phyloP scores from a whole-genome alignment of 306 rosid species.

The Cicer arietinum region DNA sequence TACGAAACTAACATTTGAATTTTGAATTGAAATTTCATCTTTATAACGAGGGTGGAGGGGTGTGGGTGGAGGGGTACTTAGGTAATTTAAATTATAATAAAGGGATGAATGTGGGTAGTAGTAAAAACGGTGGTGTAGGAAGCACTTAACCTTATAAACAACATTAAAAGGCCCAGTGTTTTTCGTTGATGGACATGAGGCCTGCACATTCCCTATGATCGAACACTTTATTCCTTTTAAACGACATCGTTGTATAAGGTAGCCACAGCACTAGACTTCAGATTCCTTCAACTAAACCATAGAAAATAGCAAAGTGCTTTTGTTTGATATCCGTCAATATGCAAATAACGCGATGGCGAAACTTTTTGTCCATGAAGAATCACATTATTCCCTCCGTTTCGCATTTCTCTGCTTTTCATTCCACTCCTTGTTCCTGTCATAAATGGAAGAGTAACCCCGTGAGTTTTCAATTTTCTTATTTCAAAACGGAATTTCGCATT shows the following conservation, averaged over 20 bases:
- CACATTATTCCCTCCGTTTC: slow-evolving; percentile 47
- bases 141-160: too few relatives aligned
- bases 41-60: too few relatives aligned
- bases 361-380: slow-evolving; percentile 49
- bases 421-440: slow-evolving; percentile 59
- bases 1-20: too few relatives aligned
- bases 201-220: too few relatives aligned
- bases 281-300: slow-evolving; percentile 4
- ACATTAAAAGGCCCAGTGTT: too few relatives aligned
- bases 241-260: slow-evolving; percentile 28
- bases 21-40: too few relatives aligned
- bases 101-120: too few relatives aligned
- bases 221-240: neutral
- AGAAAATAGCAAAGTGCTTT: neutral
- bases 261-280: neutral
- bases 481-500: neutral
- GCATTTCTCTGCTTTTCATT: slow-evolving; percentile 64
- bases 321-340: slow-evolving; percentile 41
- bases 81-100: too few relatives aligned
- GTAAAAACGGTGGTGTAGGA: too few relatives aligned
- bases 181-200: too few relatives aligned
- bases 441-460: slow-evolving; percentile 61
- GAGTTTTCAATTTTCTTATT: slow-evolving; percentile 34
- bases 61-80: too few relatives aligned
- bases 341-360: slow-evolving; percentile 69